phyloP scores from a whole-genome alignment of 2,329 filamentous ascomycete genomes.

The Capronia americana region DNA sequence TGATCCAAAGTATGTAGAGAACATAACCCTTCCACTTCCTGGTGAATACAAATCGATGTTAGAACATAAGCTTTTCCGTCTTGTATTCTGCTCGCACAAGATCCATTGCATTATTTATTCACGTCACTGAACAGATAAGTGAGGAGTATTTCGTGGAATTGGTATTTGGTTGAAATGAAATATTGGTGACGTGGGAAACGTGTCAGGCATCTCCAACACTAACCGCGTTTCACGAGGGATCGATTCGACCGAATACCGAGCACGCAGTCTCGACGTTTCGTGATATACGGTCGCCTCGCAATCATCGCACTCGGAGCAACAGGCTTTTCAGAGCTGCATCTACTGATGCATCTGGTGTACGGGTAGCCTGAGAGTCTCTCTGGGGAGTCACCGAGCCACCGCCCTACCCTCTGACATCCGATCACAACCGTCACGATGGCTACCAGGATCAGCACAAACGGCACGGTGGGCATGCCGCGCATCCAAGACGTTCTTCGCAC shows the following conservation, averaged over 20 bases:
- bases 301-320: background rate
- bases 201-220: background rate
- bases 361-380: background rate
- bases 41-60: background rate
- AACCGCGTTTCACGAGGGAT: background rate
- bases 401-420: background rate
- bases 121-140: background rate
- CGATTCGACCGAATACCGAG: background rate
- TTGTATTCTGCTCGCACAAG: background rate
- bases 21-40: background rate
- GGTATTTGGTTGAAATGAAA: background rate
- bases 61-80: background rate
- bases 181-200: background rate
- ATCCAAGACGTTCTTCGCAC: slow-evolving; percentile 92
- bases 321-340: background rate
- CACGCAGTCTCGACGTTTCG: background rate
- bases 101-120: background rate
- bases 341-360: background rate
- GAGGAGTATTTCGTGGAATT: background rate
- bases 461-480: slow-evolving; percentile 71
- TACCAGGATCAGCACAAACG: slow-evolving; percentile 54
- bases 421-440: slow-evolving; percentile 42
- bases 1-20: background rate
- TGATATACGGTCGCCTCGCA: background rate
- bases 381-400: background rate